These are phyloP conservation scores for Amanita pseudoporphyria DNA, from an alignment of 768 basidiomycete genomes.

Conservation along the genomic window DNA sequence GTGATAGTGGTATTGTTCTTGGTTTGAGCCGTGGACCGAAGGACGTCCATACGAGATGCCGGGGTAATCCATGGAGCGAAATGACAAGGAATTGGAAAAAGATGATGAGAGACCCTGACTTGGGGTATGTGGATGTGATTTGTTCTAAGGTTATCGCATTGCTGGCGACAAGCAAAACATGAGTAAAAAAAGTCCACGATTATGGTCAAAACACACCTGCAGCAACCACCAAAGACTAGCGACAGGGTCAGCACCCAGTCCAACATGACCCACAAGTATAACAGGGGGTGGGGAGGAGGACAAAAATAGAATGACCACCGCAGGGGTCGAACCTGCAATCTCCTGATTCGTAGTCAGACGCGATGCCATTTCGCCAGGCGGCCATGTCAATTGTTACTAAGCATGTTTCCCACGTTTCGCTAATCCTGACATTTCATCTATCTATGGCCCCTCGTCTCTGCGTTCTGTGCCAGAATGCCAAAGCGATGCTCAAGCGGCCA, in stretches of 20 bases:
- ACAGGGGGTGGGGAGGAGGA: no score
- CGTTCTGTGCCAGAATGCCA: constrained; percentile 61
- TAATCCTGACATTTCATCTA: no score
- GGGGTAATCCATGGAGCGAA: constrained; percentile 63
- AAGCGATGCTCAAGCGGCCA: constrained; percentile 86
- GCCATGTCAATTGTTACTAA: constrained; percentile 23
- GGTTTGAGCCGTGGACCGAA: constrained; percentile 47
- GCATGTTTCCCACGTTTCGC: no score
- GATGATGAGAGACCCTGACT: constrained; percentile 77
- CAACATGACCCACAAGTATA: no score
- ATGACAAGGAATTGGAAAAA: constrained; percentile 79
- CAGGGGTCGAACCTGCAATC: constrained; percentile 92
- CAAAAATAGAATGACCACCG: constrained; percentile 54
- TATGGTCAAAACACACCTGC: constrained; percentile 35
- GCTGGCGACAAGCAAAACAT: constrained; percentile 23
- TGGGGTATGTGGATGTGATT: constrained; percentile 56
- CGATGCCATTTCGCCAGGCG: constrained; percentile 93
- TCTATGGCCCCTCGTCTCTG: constrained; percentile 86
- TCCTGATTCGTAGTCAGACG: constrained; percentile 91
- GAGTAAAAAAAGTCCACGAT: neutral
- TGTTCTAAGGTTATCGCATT: constrained; percentile 76
- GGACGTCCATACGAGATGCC: constrained; percentile 42
- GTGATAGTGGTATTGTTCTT: constrained; percentile 57
- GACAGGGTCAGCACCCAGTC: constrained; percentile 38
- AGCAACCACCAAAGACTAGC: constrained; percentile 87